Evolutionary conservation across 2,329 filamentous ascomycete species (phyloP).

Genomic region (Stagonosporopsis rhizophila): DNA sequence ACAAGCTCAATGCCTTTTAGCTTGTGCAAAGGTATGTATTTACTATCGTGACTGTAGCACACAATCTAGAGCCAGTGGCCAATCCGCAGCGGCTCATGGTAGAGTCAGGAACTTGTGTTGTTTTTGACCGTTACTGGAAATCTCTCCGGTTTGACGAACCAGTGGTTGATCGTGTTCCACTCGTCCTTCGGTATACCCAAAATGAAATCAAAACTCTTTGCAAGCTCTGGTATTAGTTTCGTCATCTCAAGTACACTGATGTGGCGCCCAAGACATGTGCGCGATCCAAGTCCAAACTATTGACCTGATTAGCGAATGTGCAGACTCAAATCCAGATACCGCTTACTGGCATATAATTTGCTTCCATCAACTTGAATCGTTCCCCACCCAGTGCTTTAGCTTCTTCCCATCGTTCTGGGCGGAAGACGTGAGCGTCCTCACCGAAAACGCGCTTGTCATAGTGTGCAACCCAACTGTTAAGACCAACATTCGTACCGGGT

Average conservation of each 20-base stretch:
- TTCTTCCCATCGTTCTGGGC: constrained; percentile 25
- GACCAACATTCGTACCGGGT: constrained; percentile 22
- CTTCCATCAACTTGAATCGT: neutral
- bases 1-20: neutral
- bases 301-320: constrained; percentile 41
- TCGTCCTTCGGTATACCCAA: neutral
- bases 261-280: constrained; percentile 28
- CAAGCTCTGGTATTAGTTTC: constrained; percentile 24
- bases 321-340: neutral
- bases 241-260: constrained; percentile 28
- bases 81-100: neutral
- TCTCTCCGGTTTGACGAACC: neutral
- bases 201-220: constrained; percentile 16
- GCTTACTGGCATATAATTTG: neutral
- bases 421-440: constrained; percentile 13
- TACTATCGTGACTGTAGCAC: no score
- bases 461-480: constrained; percentile 24
- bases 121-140: neutral
- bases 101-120: neutral
- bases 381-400: constrained; percentile 1
- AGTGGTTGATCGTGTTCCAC: neutral
- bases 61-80: neutral
- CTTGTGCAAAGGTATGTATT: no score
- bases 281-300: constrained; percentile 22
- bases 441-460: constrained; percentile 17